These are phyloP conservation scores for Ramaria rubella DNA, from an alignment of 768 basidiomycete genomes.

Conservation along the genomic window DNA sequence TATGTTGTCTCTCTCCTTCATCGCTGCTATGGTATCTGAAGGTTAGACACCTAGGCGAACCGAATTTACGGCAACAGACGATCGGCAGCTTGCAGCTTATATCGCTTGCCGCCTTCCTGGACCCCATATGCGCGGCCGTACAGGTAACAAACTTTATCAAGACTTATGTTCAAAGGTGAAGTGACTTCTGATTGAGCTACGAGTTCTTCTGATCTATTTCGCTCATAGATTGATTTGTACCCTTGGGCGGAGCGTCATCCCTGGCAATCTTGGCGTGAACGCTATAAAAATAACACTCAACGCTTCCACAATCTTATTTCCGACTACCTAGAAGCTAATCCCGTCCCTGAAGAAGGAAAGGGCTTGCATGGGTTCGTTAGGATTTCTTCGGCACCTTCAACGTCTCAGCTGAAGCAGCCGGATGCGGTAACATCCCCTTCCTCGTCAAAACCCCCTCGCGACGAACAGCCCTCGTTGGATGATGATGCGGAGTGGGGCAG, in stretches of 20 bases:
- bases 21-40: not conserved
- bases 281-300: conserved; percentile 76
- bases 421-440: conserved; percentile 34
- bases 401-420: conserved; percentile 48
- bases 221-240: conserved; percentile 27
- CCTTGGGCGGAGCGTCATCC: conserved; percentile 78
- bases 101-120: conserved; percentile 80
- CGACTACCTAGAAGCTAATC: conserved; percentile 61
- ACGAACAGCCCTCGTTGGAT: conserved; percentile 27
- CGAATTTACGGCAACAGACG: conserved; percentile 72
- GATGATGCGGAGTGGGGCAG: conserved; percentile 57
- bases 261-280: conserved; percentile 87
- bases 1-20: conserved; percentile 28
- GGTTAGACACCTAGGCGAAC: conserved; percentile 47
- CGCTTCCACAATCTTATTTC: conserved; percentile 62
- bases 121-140: conserved; percentile 75
- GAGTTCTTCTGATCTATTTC: not conserved
- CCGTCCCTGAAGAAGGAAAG: conserved; percentile 56
- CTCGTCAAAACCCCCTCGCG: not conserved
- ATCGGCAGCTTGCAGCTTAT: conserved; percentile 67
- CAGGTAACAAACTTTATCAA: conserved; percentile 77
- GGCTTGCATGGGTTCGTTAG: conserved; percentile 81
- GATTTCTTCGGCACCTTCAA: not conserved
- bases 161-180: conserved; percentile 69
- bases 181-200: not conserved